These are phyloP conservation scores for Myxozyma neglecta DNA, from an alignment of 805 yeast genomes.

Conservation along the genomic window DNA sequence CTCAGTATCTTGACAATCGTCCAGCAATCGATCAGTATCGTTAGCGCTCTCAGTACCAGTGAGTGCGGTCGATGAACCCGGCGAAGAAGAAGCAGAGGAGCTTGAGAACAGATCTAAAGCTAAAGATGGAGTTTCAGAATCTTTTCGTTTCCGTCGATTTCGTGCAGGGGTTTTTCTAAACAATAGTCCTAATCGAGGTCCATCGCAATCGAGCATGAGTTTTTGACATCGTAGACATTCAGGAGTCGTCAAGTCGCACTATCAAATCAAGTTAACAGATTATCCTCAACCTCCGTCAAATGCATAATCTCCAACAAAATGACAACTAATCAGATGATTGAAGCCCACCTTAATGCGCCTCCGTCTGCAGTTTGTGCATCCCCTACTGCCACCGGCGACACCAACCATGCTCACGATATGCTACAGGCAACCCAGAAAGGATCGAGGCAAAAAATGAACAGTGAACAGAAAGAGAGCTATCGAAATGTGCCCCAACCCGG, in stretches of 20 bases:
- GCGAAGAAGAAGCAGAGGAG: no score
- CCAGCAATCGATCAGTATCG: not conserved
- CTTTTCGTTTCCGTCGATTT: not conserved
- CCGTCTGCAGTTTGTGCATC: not conserved
- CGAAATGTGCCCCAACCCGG: no score
- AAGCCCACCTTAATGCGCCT: not conserved
- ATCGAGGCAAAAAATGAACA: not conserved
- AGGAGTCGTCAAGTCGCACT: constrained; percentile 4
- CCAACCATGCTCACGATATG: not conserved
- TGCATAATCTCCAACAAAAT: not conserved
- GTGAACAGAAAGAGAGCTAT: not conserved
- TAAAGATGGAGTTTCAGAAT: no score
- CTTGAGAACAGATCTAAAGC: no score
- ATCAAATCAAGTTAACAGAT: not conserved
- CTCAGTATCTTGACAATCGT: not conserved
- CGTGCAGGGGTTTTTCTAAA: not conserved
- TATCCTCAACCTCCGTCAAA: no score
- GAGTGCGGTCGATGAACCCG: no score
- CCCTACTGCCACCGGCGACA: constrained; percentile 5
- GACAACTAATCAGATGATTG: not conserved
- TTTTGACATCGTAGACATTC: not conserved
- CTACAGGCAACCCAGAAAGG: no score
- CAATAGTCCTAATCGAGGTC: not conserved
- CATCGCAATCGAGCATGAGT: not conserved
- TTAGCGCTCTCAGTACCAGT: not conserved